Conservation (phyloP, 2,329 filamentous ascomycete species). For the Penicillium nordicum region DNA sequence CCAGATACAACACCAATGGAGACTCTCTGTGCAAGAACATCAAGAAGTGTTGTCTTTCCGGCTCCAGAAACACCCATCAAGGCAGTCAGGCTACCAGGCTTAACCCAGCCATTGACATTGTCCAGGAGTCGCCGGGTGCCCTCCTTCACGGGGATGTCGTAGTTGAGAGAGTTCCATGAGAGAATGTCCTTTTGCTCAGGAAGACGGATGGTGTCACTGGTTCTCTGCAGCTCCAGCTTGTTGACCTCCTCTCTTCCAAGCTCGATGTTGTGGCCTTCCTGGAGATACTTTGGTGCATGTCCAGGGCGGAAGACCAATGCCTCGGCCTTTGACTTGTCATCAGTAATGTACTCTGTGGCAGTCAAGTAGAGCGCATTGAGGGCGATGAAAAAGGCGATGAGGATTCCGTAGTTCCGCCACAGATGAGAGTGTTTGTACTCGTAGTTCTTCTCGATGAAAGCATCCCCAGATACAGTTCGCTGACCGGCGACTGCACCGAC, state of each 20-base stretch:
- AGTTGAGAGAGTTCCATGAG: conserved; percentile 56
- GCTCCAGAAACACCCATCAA: conserved; percentile 61
- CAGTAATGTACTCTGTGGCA: conserved; percentile 42
- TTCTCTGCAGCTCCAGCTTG: conserved; percentile 13
- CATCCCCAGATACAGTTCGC: conserved; percentile 55
- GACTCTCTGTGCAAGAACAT: conserved; percentile 55
- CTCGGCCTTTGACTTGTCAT: conserved; percentile 70
- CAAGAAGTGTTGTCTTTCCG: conserved; percentile 58
- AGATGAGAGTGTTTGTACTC: conserved; percentile 56
- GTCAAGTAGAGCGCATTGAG: conserved; percentile 58
- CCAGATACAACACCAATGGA: conserved; percentile 61
- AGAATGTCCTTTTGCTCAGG: conserved; percentile 18
- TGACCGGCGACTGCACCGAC: conserved; percentile 53
- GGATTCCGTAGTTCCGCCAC: conserved; percentile 67
- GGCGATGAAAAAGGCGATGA: conserved; percentile 60
- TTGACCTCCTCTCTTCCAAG: conserved; percentile 1
- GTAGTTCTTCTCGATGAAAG: conserved; percentile 54
- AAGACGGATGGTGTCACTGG: conserved; percentile 13
- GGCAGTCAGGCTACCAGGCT: conserved; percentile 52
- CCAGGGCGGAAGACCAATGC: conserved; percentile 67
- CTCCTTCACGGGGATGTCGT: conserved; percentile 61
- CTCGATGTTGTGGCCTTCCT: conserved; percentile 7
- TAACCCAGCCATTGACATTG: conserved; percentile 54
- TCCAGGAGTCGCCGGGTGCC: conserved; percentile 22
- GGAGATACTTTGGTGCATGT: conserved; percentile 29